A percentile compares a stretch with the other conserved stretches of the same genome.
These are phyloP conservation scores for Carallia pectinifolia DNA, from an alignment of 345 rosid genomes.

Conservation along the genomic window DNA sequence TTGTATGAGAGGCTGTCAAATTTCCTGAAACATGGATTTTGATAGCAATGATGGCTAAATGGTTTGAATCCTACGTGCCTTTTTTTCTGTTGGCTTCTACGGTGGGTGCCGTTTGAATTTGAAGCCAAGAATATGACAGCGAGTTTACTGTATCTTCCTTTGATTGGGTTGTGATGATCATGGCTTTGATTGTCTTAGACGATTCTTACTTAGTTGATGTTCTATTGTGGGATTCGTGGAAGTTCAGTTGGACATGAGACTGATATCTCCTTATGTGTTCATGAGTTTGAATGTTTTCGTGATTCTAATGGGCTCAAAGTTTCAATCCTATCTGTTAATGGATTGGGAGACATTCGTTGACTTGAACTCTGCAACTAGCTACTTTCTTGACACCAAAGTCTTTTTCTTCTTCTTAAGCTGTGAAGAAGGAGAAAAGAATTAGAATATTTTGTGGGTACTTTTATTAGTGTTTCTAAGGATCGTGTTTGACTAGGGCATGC, in stretches of 20 bases:
- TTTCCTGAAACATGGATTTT: too few species aligned
- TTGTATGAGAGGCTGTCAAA: too few species aligned
- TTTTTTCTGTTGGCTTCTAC: conserved; percentile 29
- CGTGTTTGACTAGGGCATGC: conserved; percentile 1
- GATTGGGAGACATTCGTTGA: conserved; percentile 15
- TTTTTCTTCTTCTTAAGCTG: conserved; percentile 1
- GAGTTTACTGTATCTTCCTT: conserved; percentile 5
- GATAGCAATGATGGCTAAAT: too few species aligned
- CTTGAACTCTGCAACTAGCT: conserved; percentile 20
- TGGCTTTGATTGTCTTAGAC: conserved; percentile 16
- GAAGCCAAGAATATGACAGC: conserved; percentile 13
- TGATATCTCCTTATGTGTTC: conserved; percentile 19
- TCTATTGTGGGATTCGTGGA: conserved; percentile 17
- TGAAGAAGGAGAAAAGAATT: conserved; percentile 22
- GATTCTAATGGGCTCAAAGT: conserved; percentile 13
- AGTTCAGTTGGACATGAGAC: conserved; percentile 29
- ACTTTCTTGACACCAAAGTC: conserved; percentile 15
- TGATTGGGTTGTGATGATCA: conserved; percentile 13
- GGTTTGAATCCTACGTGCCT: conserved; percentile 17
- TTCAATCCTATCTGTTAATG: conserved; percentile 27
- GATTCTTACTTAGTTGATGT: conserved; percentile 9
- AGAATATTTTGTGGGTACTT: conserved; percentile 13
- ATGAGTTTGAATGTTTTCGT: conserved; percentile 39
- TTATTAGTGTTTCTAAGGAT: conserved; percentile 11
- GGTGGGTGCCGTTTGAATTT: conserved; percentile 50